phyloP scores from a whole-genome alignment of 2,329 filamentous ascomycete species.

The Magnaporthiopsis rhizophila region DNA sequence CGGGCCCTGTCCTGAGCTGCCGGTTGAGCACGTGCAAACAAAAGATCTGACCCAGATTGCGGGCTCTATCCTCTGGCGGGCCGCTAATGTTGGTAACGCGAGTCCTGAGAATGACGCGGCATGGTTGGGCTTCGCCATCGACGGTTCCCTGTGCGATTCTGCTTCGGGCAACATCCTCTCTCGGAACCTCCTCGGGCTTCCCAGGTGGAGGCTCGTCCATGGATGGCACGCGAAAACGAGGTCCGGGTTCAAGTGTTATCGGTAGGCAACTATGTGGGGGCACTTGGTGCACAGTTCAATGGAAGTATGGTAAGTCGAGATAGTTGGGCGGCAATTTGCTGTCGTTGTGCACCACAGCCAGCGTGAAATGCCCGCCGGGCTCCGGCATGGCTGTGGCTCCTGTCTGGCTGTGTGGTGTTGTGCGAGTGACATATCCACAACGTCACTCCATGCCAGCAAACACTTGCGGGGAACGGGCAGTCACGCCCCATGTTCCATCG shows the following conservation, averaged over 20 bases:
- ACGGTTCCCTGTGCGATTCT: too few relatives aligned
- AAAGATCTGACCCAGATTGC: neutral
- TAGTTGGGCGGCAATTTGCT: neutral
- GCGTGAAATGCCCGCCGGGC: neutral
- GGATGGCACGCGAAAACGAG: neutral
- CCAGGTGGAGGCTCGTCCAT: neutral
- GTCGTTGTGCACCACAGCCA: neutral
- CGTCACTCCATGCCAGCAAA: neutral
- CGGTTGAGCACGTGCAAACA: neutral
- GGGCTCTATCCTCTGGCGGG: neutral
- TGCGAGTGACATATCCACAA: neutral
- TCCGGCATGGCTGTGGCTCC: neutral
- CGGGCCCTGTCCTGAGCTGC: neutral
- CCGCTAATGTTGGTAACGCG: neutral
- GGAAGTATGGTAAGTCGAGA: neutral
- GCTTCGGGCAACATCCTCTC: neutral
- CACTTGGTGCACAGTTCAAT: neutral
- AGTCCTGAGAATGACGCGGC: neutral
- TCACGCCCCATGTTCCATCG: neutral
- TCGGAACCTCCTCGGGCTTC: neutral
- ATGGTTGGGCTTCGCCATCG: neutral
- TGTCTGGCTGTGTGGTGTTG: neutral
- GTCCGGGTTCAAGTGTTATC: neutral
- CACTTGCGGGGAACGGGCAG: neutral
- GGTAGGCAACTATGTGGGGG: too few relatives aligned